Base-by-base conservation (phyloP, 495 filamentous ascomycete genomes). In the Talaromyces nanjingensis region DNA sequence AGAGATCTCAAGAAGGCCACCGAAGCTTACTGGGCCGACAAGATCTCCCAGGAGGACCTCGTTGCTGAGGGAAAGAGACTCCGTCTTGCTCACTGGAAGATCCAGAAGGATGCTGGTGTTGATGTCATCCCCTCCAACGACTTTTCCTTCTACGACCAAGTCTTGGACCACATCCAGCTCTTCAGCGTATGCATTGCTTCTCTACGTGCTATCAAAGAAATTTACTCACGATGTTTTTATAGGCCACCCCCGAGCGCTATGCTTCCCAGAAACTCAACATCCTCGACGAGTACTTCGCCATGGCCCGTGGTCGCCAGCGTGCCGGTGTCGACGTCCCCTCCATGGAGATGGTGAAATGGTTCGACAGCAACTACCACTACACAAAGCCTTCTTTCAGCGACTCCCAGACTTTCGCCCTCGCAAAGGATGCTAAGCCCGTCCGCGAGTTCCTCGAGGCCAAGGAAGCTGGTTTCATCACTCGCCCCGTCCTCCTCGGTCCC, bases 361-460 rank as follows among this genome's bases (percentile, higher is more conserved):
- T 98, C 76, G 94, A 98, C 84, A 96, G 91, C 68, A 98, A 98
- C 88, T 98, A 98, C 87, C 94, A 98, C 85, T 98, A 98, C 82
- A 94, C 98, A 79, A 97, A 97, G 86, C 94, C 94, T 64, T 97
- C 94, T 64, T 85, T 98, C 63, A 90, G 96, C 78, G 89, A 97
- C 79, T 88, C 89, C 83, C 94, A 98, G 86, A 86, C 83, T 66
- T 98, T 98, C 88, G 90, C 90, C 77, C 91, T 98, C 60, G 79
- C 82, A 66, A 74, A 84, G 64, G 85, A 90, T 77, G 92, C 94
- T 74, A 98, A 98, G 87, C 91, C 94, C 69, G 89, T 98, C 66
- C 81, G 77, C 68, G 91, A 98, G 76, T 98, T 92, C 86, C 80
- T 90, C 63, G 94, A 98, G 86, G 94, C 94, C 71, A 97, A 98